phyloP scores from a whole-genome alignment of 108 stramenopile genomes.

The Chaetoceros muelleri region DNA sequence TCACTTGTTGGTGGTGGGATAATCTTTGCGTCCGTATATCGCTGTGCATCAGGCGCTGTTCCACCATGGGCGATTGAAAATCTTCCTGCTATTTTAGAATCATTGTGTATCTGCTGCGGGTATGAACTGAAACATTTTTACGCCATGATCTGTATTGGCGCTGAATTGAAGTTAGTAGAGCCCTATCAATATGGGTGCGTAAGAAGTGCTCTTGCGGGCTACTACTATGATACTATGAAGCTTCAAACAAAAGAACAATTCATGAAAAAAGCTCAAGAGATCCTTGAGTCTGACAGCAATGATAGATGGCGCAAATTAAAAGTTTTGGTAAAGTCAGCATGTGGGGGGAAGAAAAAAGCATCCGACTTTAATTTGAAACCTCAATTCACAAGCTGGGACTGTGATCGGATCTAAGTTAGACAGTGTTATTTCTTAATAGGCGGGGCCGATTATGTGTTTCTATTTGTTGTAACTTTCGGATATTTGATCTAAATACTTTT shows the following conservation, averaged over 20 bases:
- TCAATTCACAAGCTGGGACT: conserved; percentile 57
- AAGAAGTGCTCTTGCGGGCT: conserved; percentile 44
- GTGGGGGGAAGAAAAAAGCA: conserved; percentile 76
- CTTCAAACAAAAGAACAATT: conserved; percentile 35
- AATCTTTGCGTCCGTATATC: conserved; percentile 48
- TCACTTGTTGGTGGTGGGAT: conserved; percentile 36
- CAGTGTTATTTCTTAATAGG: too few relatives aligned
- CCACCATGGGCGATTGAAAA: conserved; percentile 78
- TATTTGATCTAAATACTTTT: conserved; percentile 30
- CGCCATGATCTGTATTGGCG: conserved; percentile 29
- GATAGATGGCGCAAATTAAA: conserved; percentile 63
- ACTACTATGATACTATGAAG: conserved; percentile 42
- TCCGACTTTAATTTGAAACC: conserved; percentile 72
- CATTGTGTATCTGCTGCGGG: conserved; percentile 35
- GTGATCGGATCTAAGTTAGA: conserved; percentile 45
- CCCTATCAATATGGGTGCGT: conserved; percentile 25
- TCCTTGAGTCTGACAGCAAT: conserved; percentile 21
- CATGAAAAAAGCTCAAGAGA: conserved; percentile 35
- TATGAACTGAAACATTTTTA: conserved; percentile 29
- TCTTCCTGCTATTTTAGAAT: conserved; percentile 36
- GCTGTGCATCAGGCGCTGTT: conserved; percentile 53
- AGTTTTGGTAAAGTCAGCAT: conserved; percentile 4
- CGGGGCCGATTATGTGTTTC: too few relatives aligned
- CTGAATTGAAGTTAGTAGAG: conserved; percentile 12
- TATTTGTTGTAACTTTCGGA: too few relatives aligned